Evolutionary conservation across 2,329 filamentous ascomycete species (phyloP), one percentile per base, ranked within the genome.

Genomic region (Xylariomycetidae sp.): DNA sequence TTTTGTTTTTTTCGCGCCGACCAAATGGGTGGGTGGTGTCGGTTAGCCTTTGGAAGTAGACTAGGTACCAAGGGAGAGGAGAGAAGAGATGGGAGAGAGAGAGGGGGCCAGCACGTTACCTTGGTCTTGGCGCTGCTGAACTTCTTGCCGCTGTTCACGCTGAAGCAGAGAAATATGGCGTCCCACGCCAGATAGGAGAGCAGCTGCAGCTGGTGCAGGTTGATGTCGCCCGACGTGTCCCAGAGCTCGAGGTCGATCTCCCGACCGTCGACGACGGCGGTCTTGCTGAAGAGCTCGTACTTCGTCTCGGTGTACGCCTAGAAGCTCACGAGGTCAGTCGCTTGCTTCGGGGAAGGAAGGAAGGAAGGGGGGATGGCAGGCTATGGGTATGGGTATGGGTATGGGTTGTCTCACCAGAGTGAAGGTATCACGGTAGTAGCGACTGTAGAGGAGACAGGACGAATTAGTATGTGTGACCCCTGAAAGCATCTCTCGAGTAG

Each of bases 121-220:
- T 51, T 51, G 2, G 38, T 40, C 19, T 48, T 45, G 6, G 54
- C 42, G 10, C 45, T 42, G 9, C 43, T 27, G 17, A 62, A 50
- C 20, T 51, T 53, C n/a, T 33, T 34, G 22, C 46, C 28, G 32
- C 50, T 49, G 27, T 55, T 54, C 27, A 64, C 39, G 30, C 48
- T 50, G 33, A 58, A 62, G 44, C 63, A 66, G 26, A 65, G 51
- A 32, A 64, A 53, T 4, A 59, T 53, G 3, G 54, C 60, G 16
- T 64, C 56, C 53, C 53, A 58, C 5, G 34, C 35, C 2, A 57
- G 37, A 32, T 58, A 58, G 16, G 43, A 51, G 10, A 56, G 45
- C 2, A 45, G 38, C 12, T 37, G 23, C 6, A 58, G 51, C 25
- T 57, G 54, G 31, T 56, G 45, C 20, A 50, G 25, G 6, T 37